Conservation (phyloP, 768 basidiomycete genomes). For the Boletus tomentosulus region DNA sequence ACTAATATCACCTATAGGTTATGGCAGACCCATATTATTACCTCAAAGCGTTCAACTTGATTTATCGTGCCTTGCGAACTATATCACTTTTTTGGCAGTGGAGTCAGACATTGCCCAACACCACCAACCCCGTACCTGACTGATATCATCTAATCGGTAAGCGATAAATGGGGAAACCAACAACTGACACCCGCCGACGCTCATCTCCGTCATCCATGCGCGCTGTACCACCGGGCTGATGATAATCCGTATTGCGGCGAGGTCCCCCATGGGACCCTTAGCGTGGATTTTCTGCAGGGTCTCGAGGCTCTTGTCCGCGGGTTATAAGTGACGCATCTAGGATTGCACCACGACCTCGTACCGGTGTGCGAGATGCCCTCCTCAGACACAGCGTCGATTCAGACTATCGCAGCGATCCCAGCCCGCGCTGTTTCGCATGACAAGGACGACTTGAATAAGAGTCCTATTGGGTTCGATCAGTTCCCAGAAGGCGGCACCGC, state of each 20-base stretch:
- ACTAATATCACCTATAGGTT: neutral
- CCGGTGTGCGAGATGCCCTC: slow-evolving; percentile 2
- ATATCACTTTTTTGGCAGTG: neutral
- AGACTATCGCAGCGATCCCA: neutral
- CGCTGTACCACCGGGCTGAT: neutral
- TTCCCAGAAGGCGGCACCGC: slow-evolving; percentile 29
- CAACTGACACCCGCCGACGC: neutral
- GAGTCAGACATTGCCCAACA: neutral
- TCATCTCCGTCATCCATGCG: neutral
- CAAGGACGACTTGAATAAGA: slow-evolving; percentile 1
- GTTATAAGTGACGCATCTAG: neutral
- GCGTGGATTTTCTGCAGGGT: neutral
- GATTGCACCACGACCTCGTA: neutral
- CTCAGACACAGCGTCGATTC: slow-evolving; percentile 1
- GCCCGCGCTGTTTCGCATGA: neutral
- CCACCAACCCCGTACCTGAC: neutral
- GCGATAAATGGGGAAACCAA: neutral
- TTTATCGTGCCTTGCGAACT: neutral
- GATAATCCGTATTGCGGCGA: neutral
- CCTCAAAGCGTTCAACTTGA: neutral
- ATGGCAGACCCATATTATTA: neutral
- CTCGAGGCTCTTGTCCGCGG: neutral
- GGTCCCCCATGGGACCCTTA: neutral
- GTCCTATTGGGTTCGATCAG: neutral
- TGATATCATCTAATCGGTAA: neutral